These are phyloP conservation scores for Oryza brachyantha DNA, from an alignment of 176 grass and related monocot genomes.

Conservation along the genomic window DNA sequence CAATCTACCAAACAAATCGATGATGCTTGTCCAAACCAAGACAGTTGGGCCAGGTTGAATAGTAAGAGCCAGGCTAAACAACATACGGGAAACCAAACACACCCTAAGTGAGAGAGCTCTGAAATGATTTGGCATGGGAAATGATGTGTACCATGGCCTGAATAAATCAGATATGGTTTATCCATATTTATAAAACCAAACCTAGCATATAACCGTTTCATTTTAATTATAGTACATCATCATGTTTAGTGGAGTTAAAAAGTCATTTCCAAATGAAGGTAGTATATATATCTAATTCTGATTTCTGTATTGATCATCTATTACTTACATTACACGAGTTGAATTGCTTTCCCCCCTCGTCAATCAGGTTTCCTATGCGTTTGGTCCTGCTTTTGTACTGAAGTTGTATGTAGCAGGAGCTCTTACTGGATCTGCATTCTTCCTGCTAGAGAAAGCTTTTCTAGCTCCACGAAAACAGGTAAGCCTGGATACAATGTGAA, in stretches of 20 bases:
- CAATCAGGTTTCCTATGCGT: conserved; percentile 57
- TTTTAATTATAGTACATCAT: neutral
- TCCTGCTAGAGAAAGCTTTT: conserved; percentile 73
- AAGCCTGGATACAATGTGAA: neutral
- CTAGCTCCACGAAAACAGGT: conserved; percentile 53
- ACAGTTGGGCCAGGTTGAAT: too few species aligned
- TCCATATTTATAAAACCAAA: neutral
- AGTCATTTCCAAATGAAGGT: neutral
- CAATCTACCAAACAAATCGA: too few species aligned
- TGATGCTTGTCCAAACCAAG: too few species aligned
- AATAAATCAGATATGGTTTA: neutral
- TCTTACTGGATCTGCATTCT: conserved; percentile 72
- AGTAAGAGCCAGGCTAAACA: too few species aligned
- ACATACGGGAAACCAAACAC: too few species aligned
- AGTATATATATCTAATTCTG: neutral
- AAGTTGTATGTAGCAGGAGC: conserved; percentile 76
- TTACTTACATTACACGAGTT: conserved; percentile 9
- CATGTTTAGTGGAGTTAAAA: neutral
- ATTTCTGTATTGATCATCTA: conserved; percentile 3
- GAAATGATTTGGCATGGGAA: neutral
- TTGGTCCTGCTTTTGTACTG: conserved; percentile 80
- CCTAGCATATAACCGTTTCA: neutral
- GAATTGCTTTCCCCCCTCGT: conserved; percentile 15
- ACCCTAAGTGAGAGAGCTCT: neutral
- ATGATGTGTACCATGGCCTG: neutral